Evolutionary conservation across 129 eudicot genomes (phyloP).

Genomic region (Lonicera japonica): DNA sequence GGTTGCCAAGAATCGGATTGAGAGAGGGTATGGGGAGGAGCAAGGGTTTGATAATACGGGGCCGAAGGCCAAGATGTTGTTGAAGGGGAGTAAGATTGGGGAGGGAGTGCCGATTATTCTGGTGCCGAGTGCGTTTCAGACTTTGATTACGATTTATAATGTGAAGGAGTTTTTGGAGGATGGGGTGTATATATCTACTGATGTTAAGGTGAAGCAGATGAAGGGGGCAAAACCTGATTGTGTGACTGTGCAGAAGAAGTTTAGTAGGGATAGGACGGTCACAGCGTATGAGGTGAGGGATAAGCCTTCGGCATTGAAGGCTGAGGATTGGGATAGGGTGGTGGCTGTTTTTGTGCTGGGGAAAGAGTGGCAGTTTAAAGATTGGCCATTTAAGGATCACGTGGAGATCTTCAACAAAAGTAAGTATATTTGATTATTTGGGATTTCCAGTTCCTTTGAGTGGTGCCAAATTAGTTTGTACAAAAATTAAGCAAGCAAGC

Average conservation of each 20-base stretch:
- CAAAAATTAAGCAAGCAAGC: too few species aligned
- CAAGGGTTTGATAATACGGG: slow-evolving; percentile 45
- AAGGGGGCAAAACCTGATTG: slow-evolving; percentile 92
- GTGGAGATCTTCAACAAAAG: slow-evolving; percentile 94
- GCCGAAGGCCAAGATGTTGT: slow-evolving; percentile 46
- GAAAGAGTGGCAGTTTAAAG: slow-evolving; percentile 99
- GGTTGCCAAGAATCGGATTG: slow-evolving; percentile 63
- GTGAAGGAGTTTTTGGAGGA: slow-evolving; percentile 99
- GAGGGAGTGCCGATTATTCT: slow-evolving; percentile 94
- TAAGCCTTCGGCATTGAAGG: slow-evolving; percentile 75
- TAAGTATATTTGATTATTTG: slow-evolving; percentile 25
- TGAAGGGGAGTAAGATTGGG: slow-evolving; percentile 78
- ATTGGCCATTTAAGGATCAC: slow-evolving; percentile 98
- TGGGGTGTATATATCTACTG: slow-evolving; percentile 90
- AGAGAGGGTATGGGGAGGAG: slow-evolving; percentile 54
- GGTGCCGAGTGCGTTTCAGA: slow-evolving; percentile 90
- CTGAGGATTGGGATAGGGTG: slow-evolving; percentile 95
- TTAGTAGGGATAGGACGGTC: slow-evolving; percentile 86
- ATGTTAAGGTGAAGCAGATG: slow-evolving; percentile 88
- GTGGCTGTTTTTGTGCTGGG: slow-evolving; percentile 94
- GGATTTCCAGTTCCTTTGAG: too few species aligned
- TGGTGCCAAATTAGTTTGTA: too few species aligned
- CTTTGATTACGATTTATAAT: slow-evolving; percentile 84
- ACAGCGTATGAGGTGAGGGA: slow-evolving; percentile 97
- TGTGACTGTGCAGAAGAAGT: slow-evolving; percentile 93